Base-by-base conservation (phyloP, 2,329 filamentous ascomycete genomes). In the Chrysoporthe cubensis region DNA sequence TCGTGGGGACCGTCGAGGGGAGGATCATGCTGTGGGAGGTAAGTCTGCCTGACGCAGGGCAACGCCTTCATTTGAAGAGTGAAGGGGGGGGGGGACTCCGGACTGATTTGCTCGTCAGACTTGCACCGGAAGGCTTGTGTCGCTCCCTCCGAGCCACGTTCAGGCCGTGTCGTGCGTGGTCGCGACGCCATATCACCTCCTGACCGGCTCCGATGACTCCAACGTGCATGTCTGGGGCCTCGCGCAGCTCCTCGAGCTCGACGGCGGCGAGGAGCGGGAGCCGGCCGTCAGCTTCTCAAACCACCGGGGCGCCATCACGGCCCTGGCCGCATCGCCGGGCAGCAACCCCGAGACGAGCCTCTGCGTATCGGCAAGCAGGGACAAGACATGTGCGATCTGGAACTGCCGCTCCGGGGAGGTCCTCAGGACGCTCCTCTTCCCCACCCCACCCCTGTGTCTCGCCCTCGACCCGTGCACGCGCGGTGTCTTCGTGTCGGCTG, bases 21-120 rank as follows among this genome's bases (percentile, higher is more conserved):
- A 88, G 94, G 66, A 79, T 98, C 72, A 91, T 97, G 74, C 80
- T 97, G 2, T 99, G 96, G 96, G 96, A 99, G 90, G 93, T 96
- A 32, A n/a, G 80, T 78, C 32, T 57, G 16, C 13, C 37, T 7
- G 34, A 42, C 18, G 44, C 18, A n/a, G 6, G 32, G n/a, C 4
- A 1, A n/a, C 18, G 5, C 2, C 16, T 18, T 13, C 14, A n/a
- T 21, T 8, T 8, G 54, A 7, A 18, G 6, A 4, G 37, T 57
- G 16, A 8, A 6, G 18, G 8, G 13, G 18, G 21, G 14, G 37
- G 4, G 18, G n/a, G 2, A 26, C 26, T 21, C 50, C 14, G 34
- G 8, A 32, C 42, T 65, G 37, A 64, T 21, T 1, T 26, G 2
- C n/a, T 34, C 5, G 34, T 70, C 69, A 93, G 91, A 87, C 88